phyloP scores from a whole-genome alignment of 352 stramenopile genomes.

The Phytophthora ohioensis region DNA sequence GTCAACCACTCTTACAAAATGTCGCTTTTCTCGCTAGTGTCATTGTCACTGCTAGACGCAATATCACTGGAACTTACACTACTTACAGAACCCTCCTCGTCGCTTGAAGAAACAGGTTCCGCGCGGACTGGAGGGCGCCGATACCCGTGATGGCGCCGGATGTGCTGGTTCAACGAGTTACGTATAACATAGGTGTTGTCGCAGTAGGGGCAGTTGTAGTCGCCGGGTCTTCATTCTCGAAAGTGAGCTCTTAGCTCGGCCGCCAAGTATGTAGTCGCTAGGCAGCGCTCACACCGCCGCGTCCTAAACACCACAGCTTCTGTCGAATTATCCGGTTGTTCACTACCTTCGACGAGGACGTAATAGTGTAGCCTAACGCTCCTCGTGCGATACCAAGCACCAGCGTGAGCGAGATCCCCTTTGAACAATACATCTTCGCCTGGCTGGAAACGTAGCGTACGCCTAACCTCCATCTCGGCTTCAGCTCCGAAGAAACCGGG shows the following conservation, averaged over 20 bases:
- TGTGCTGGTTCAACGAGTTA: conserved; percentile 11
- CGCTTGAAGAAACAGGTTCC: no score
- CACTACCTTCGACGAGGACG: no score
- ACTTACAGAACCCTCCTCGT: no score
- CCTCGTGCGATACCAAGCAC: no score
- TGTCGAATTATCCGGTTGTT: not conserved
- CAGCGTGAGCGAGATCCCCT: no score
- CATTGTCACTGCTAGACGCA: not conserved
- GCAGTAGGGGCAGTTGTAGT: not conserved
- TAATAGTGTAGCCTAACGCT: no score
- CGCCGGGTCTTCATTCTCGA: no score
- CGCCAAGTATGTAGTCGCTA: not conserved
- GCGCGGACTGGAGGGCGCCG: not conserved
- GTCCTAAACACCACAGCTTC: not conserved
- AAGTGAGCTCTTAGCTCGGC: not conserved
- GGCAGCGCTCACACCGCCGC: not conserved
- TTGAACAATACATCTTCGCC: no score
- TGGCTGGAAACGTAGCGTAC: no score
- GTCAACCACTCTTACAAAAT: not conserved
- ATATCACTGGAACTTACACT: not conserved
- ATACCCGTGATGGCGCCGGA: not conserved
- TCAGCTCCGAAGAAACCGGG: no score
- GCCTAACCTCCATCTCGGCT: no score
- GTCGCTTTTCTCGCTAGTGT: not conserved
- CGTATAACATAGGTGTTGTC: conserved; percentile 1